A percentile compares a stretch with the other conserved stretches of the same genome.
These are phyloP conservation scores for Cladophialophora chaetospira DNA, from an alignment of 2,329 filamentous ascomycete genomes.

Conservation along the genomic window DNA sequence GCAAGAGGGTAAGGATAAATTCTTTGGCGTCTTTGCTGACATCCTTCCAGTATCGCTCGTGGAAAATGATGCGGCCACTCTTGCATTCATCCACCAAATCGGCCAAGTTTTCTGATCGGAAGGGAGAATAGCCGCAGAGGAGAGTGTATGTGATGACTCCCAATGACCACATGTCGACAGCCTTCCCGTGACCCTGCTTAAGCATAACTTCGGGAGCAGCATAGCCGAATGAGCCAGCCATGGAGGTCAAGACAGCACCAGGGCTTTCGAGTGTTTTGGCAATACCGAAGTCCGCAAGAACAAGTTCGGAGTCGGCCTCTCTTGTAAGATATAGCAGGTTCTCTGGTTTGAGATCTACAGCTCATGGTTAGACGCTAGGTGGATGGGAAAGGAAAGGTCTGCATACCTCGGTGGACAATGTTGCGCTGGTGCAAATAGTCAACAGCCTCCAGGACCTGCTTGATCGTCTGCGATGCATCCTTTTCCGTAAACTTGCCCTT, in stretches of 20 bases:
- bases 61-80: conserved; percentile 81
- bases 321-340: conserved; percentile 91
- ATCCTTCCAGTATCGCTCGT: conserved; percentile 97
- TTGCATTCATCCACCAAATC: conserved; percentile 95
- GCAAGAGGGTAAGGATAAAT: conserved; percentile 81
- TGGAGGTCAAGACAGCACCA: conserved; percentile 90
- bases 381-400: neutral
- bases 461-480: conserved; percentile 93
- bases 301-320: conserved; percentile 75
- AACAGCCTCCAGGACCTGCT: conserved; percentile 88
- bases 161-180: conserved; percentile 99
- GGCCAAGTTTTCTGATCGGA: conserved; percentile 88
- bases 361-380: conserved; percentile 25
- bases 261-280: conserved; percentile 95
- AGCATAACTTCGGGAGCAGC: conserved; percentile 98
- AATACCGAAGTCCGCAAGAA: conserved; percentile 96
- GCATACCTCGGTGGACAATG: conserved; percentile 86
- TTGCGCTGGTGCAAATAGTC: conserved; percentile 93
- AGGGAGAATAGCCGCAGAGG: conserved; percentile 96
- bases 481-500: conserved; percentile 98
- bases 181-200: conserved; percentile 95
- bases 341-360: conserved; percentile 89
- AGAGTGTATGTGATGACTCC: conserved; percentile 98
- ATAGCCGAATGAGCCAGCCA: conserved; percentile 98
- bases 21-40: conserved; percentile 94